Evolutionary conservation across 192 early-diverging fungal genomes (phyloP).

Genomic region (Phycomyces nitens): DNA sequence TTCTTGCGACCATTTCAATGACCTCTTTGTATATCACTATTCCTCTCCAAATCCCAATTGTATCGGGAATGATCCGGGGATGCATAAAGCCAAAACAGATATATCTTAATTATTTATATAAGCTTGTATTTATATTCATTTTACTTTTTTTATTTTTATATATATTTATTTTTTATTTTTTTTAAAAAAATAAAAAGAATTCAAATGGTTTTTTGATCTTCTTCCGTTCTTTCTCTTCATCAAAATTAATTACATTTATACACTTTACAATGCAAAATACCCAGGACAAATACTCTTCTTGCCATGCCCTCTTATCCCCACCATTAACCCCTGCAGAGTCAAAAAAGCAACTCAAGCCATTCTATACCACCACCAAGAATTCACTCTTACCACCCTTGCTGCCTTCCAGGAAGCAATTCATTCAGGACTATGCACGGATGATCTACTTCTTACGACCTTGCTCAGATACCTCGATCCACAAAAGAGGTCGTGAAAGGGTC

Average conservation of each 20-base stretch:
- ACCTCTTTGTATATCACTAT: too few species aligned
- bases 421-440: conserved; percentile 12
- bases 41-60: too few species aligned
- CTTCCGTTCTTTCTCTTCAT: neutral
- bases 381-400: neutral
- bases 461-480: neutral
- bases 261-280: neutral
- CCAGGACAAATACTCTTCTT: neutral
- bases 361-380: neutral
- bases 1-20: too few species aligned
- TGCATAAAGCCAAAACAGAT: neutral
- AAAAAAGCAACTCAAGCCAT: neutral
- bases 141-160: too few species aligned
- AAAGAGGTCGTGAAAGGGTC: neutral
- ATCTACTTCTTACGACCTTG: conserved; percentile 8
- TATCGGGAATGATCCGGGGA: neutral
- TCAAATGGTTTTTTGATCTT: too few species aligned
- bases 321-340: conserved; percentile 19
- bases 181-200: too few species aligned
- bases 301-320: conserved; percentile 12
- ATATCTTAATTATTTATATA: too few species aligned
- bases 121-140: too few species aligned
- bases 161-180: too few species aligned
- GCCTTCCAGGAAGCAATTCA: conserved; percentile 11
- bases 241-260: neutral